Evolutionary conservation across 2,329 filamentous ascomycete species (phyloP).

Genomic region (Fusarium gaditjirri): DNA sequence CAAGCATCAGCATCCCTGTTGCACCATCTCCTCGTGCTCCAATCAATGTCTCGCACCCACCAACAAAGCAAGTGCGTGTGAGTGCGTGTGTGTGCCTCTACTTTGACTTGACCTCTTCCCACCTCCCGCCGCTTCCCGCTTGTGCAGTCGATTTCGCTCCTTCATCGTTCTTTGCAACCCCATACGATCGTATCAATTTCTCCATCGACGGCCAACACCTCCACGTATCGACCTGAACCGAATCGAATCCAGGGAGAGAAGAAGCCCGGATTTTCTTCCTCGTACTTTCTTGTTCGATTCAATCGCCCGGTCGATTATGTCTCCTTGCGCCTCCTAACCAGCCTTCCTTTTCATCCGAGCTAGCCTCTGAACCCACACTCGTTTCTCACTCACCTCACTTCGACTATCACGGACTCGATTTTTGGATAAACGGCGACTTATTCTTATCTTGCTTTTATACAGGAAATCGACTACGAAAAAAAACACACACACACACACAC

Average conservation of each 20-base stretch:
- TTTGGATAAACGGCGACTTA: conserved; percentile 1
- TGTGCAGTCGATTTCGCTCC: conserved; percentile 32
- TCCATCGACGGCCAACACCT: conserved; percentile 26
- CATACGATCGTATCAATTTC: conserved; percentile 38
- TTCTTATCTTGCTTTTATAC: conserved; percentile 1
- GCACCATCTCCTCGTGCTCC: conserved; percentile 35
- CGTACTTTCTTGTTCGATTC: conserved; percentile 32
- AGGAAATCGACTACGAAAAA: conserved; percentile 2
- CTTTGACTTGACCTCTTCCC: conserved; percentile 34
- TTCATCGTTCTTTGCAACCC: conserved; percentile 41
- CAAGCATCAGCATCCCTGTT: conserved; percentile 35
- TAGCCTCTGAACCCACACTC: conserved; percentile 61
- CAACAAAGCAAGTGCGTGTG: conserved; percentile 19
- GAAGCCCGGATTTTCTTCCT: conserved; percentile 29
- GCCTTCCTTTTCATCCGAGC: conserved; percentile 52
- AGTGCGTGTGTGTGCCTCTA: background rate
- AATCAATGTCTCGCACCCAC: conserved; percentile 37
- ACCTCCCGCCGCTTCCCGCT: conserved; percentile 28
- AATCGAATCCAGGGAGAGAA: conserved; percentile 19
- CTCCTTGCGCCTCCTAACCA: conserved; percentile 46
- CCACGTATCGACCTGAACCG: conserved; percentile 18
- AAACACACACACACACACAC: background rate
- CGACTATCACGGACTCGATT: conserved; percentile 24
- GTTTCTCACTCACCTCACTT: conserved; percentile 42
- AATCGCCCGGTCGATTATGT: conserved; percentile 51